A percentile compares a stretch with the other conserved stretches of the same genome.
These are phyloP conservation scores for Daldinia concentrica DNA, from an alignment of 495 filamentous ascomycete genomes.

Conservation along the genomic window DNA sequence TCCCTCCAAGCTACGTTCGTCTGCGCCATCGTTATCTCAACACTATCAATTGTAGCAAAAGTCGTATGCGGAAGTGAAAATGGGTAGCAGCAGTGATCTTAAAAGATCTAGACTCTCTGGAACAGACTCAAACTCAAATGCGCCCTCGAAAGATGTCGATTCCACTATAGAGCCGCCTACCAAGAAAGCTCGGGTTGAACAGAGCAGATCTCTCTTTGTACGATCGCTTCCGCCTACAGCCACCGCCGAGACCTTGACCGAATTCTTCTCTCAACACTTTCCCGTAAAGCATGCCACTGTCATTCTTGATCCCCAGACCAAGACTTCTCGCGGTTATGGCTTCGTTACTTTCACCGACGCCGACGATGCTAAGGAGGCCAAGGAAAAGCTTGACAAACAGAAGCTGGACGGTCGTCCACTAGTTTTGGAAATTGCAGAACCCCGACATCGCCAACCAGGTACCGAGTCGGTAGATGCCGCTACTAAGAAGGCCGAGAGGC, in stretches of 20 bases:
- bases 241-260: conserved; percentile 84
- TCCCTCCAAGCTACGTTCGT: neutral
- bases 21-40: neutral
- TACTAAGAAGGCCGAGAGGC: conserved; percentile 66
- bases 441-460: conserved; percentile 74
- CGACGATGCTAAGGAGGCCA: conserved; percentile 84
- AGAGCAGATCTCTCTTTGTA: conserved; percentile 83
- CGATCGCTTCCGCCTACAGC: conserved; percentile 79
- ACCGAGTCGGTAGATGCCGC: conserved; percentile 47
- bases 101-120: conserved; percentile 43
- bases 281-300: conserved; percentile 94
- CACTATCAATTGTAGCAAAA: neutral
- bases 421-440: conserved; percentile 85
- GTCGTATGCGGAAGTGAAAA: conserved; percentile 28
- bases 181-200: conserved; percentile 58
- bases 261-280: conserved; percentile 91
- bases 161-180: conserved; percentile 44
- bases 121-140: conserved; percentile 39
- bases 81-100: conserved; percentile 48
- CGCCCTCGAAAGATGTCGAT: conserved; percentile 29
- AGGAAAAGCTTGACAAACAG: conserved; percentile 77
- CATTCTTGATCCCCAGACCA: conserved; percentile 81
- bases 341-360: conserved; percentile 96
- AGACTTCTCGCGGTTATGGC: conserved; percentile 88
- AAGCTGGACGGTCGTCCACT: conserved; percentile 81